A percentile compares a stretch with the other conserved stretches of the same genome.
Evolutionary conservation across 371 early-diverging fungal species (phyloP).

Genomic region (Nematocida ausubeli): DNA sequence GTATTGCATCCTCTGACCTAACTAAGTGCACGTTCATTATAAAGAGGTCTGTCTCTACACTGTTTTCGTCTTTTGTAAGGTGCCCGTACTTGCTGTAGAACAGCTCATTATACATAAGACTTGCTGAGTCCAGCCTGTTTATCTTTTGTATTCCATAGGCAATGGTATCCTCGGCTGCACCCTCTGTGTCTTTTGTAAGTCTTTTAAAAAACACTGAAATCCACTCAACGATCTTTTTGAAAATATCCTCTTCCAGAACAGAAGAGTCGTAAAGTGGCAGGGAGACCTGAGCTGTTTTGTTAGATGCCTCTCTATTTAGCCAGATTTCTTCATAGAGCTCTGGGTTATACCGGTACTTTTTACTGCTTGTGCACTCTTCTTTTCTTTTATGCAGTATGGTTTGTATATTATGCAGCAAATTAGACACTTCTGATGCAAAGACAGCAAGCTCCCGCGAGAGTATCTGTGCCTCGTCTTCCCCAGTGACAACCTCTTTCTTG

Average conservation of each 20-base stretch:
- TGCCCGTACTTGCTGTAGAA: slow-evolving; percentile 7
- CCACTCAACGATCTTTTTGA: slow-evolving; percentile 18
- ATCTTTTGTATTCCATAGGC: slow-evolving; percentile 14
- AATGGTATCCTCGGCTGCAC: neutral
- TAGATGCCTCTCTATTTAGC: neutral
- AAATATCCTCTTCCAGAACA: neutral
- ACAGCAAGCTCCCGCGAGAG: neutral
- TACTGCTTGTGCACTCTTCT: neutral
- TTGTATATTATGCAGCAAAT: neutral
- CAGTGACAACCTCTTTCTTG: neutral
- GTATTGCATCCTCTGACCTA: slow-evolving; percentile 23
- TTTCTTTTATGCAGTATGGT: neutral
- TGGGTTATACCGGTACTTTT: slow-evolving; percentile 7
- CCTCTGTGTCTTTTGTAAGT: neutral
- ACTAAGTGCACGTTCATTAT: slow-evolving; percentile 14
- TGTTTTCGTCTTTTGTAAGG: neutral
- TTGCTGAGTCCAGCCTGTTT: neutral
- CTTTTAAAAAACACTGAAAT: slow-evolving; percentile 3
- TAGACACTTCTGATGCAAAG: neutral
- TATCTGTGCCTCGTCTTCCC: slow-evolving; percentile 16
- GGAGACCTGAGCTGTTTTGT: neutral
- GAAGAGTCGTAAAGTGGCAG: slow-evolving; percentile 7
- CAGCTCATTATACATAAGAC: slow-evolving; percentile 15
- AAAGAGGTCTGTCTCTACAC: too few relatives aligned
- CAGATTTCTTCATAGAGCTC: slow-evolving; percentile 14